These are phyloP conservation scores for Fusarium mangiferae DNA, from an alignment of 2,329 filamentous ascomycete species.

Conservation along the genomic window DNA sequence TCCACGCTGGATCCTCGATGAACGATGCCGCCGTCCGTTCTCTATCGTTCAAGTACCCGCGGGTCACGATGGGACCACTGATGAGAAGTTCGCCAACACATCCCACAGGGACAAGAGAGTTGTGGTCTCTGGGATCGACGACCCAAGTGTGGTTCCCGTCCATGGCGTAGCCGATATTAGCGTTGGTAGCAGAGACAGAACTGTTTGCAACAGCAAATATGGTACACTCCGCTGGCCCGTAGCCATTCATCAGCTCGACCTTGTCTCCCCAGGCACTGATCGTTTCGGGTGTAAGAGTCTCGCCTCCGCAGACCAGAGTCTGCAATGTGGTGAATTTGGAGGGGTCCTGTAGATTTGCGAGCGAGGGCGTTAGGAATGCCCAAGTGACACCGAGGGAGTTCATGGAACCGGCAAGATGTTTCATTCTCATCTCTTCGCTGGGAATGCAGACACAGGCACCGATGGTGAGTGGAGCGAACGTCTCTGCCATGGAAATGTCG, in stretches of 20 bases:
- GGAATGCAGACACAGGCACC: conserved; percentile 42
- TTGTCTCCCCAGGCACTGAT: conserved; percentile 29
- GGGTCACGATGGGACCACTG: conserved; percentile 24
- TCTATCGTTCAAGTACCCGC: conserved; percentile 15
- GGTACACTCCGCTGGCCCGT: conserved; percentile 37
- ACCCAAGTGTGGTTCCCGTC: conserved; percentile 23
- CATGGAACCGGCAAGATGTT: conserved; percentile 25
- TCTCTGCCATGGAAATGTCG: conserved; percentile 39
- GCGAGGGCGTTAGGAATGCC: conserved; percentile 40
- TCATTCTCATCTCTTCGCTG: conserved; percentile 36
- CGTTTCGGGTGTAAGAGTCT: conserved; percentile 27
- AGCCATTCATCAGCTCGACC: conserved; percentile 37
- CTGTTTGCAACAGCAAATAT: conserved; percentile 23
- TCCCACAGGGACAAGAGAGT: conserved; percentile 20
- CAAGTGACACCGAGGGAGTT: conserved; percentile 27
- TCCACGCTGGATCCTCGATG: conserved; percentile 7
- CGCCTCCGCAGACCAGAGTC: conserved; percentile 36
- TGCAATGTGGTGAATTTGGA: conserved; percentile 18
- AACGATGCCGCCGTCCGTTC: neutral
- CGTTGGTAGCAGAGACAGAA: neutral
- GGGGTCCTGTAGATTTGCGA: conserved; percentile 38
- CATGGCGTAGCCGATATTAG: conserved; percentile 17
- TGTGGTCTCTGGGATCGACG: conserved; percentile 32
- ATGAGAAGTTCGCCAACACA: conserved; percentile 37
- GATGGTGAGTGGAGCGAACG: neutral